Evolutionary conservation across 768 basidiomycete species (phyloP), one percentile per base, ranked within the genome.

Genomic region (Tulasnella sp.): DNA sequence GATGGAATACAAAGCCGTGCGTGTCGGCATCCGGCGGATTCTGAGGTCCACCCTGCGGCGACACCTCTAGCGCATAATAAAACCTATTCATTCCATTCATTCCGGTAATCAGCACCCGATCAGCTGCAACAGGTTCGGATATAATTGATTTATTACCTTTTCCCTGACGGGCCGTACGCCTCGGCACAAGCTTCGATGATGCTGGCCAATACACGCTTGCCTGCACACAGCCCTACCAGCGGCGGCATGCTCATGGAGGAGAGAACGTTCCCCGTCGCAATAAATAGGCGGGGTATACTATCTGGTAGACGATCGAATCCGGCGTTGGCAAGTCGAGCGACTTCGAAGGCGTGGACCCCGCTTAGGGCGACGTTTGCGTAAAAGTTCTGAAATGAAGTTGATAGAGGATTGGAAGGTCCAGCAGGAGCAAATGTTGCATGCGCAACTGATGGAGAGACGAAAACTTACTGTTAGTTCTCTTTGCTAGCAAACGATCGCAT

Each of bases 301-400:
- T 74, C 36, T 12, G 73, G 67, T 15, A 76, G 67, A 3, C 49
- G 25, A 70, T 76, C 75, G 75, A 76, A 76, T 14, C 67, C 75
- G 15, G 64, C 68, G 75, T 40, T 67, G n/a, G 75, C 64, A 25
- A 45, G 49, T 40, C 52, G 29, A 52, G 75, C 75, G 67, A 54
- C 75, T 38, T 68, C 58, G 22, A 40, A 76, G n/a, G 75, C 75
- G 29, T 70, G 68, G 42, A 45, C 67, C 19, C 75, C 75, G 40
- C 29, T 76, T 15, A 76, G 58, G 29, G 58, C 34, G 58, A 76
- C 29, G 37, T 49, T 64, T 11, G 25, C 34, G 19, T 68, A 39
- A 42, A 76, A 76, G 31, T 68, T 39, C 14, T 67, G 31, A 29
- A 68, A 76, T 19, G 38, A n/a, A 7, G 31, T 5, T 8, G 75